phyloP scores from a whole-genome alignment of 208 protist species.

The Leishmania arabica region DNA sequence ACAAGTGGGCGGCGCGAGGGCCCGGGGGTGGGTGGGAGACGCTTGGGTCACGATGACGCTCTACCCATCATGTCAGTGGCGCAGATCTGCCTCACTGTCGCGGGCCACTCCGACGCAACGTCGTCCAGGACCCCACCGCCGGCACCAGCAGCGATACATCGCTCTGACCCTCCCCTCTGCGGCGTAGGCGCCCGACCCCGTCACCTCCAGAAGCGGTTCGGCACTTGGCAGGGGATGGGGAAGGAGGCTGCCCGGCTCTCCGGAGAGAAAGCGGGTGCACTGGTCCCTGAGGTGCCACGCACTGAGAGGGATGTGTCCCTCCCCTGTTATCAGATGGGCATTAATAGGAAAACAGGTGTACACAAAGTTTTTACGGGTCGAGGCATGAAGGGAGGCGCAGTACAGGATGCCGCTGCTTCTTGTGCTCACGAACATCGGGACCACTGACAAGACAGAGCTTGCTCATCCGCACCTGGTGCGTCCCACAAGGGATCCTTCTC shows the following conservation, averaged over 20 bases:
- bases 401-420: not conserved
- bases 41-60: not conserved
- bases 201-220: not conserved
- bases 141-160: not conserved
- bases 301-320: not conserved
- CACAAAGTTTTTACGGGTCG: not conserved
- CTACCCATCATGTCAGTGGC: not conserved
- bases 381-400: not conserved
- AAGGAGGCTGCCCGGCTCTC: not conserved
- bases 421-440: not conserved
- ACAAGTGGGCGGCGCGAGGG: not conserved
- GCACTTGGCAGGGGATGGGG: not conserved
- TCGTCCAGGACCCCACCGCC: not conserved
- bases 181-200: not conserved
- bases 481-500: not conserved
- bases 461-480: not conserved
- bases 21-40: not conserved
- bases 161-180: not conserved
- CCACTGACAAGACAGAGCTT: not conserved
- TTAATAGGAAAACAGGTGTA: not conserved
- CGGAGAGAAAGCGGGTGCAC: not conserved
- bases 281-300: not conserved
- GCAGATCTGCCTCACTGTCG: not conserved
- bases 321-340: not conserved
- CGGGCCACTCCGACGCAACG: not conserved